Evolutionary conservation across 192 early-diverging fungal species (phyloP).

Genomic region (Linderina pennispora): DNA sequence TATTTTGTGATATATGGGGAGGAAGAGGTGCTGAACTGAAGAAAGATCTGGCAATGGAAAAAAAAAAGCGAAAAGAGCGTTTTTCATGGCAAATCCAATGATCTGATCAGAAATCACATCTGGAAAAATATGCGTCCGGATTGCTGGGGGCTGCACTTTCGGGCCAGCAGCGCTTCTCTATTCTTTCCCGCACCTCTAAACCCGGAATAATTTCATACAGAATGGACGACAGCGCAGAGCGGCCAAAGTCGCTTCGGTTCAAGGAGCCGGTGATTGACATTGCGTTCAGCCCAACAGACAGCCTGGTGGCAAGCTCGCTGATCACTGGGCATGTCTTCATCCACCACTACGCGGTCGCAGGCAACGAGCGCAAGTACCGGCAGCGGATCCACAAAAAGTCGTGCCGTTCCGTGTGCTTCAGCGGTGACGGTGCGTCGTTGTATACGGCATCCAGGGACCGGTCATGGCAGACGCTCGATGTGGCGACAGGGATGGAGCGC

Average conservation of each 20-base stretch:
- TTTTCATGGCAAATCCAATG: too few species aligned
- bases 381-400: conserved; percentile 70
- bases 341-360: conserved; percentile 30
- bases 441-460: conserved; percentile 84
- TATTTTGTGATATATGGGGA: too few species aligned
- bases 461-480: conserved; percentile 73
- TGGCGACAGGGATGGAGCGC: conserved; percentile 64
- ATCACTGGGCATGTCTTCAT: conserved; percentile 47
- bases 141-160: too few species aligned
- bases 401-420: conserved; percentile 78
- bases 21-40: too few species aligned
- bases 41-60: too few species aligned
- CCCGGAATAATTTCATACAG: too few species aligned
- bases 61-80: too few species aligned
- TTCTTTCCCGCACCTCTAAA: too few species aligned
- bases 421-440: conserved; percentile 55
- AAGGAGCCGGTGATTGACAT: conserved; percentile 47
- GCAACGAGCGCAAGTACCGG: conserved; percentile 35
- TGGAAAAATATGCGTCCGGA: too few species aligned
- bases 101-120: too few species aligned
- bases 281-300: conserved; percentile 28
- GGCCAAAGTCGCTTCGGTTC: conserved; percentile 45
- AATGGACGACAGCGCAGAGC: conserved; percentile 41
- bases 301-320: conserved; percentile 43
- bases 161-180: too few species aligned